Base-by-base conservation (phyloP, 2,329 filamentous ascomycete species). In the Botrytis cinerea region DNA sequence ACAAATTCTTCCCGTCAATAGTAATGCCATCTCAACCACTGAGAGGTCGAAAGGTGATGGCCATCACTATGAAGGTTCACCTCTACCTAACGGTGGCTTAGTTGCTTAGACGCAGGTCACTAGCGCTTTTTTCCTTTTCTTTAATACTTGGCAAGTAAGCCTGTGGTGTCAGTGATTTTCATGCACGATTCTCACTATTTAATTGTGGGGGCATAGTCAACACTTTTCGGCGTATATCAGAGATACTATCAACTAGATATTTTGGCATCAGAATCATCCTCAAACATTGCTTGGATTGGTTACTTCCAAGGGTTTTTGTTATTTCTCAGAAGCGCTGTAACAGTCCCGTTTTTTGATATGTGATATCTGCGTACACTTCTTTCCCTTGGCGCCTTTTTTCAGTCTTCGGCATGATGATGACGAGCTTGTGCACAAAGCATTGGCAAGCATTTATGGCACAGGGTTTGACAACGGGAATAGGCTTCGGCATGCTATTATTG, bases 321-420 rank as follows among this genome's bases (percentile, higher is more conserved):
- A 8, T 32, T 71, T 16, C 22, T 70, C 12, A 28, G 43, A 6
- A 61, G n/a, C 28, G 38, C 61, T 32, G 48, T 61, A 14, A 32
- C 43, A 0, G 68, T 57, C 1, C 57, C 40, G 18, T 20, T 70
- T 6, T 70, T 61, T 46, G 68, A 70, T 12, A 18, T 40, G 22
- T 40, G 57, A 28, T 48, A 70, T 38, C 57, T 70, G 22, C 57
- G 40, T 7, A n/a, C 1, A 4, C 68, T 62, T 18, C 61, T 70
- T n/a, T n/a, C 22, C 14, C 45, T 40, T 32, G 57, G 40, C 25
- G 38, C 5, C 14, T 69, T 70, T 54, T 62, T 38, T 40, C 61
- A 7, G 38, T 61, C 16, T 62, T 70, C n/a, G 68, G 57, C 8
- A 70, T 70, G 57, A 61, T 70, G n/a, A 70, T 70, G 40, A 70